These are phyloP conservation scores for Phytophthora tubulina DNA, from an alignment of 352 stramenopile genomes.

Conservation along the genomic window DNA sequence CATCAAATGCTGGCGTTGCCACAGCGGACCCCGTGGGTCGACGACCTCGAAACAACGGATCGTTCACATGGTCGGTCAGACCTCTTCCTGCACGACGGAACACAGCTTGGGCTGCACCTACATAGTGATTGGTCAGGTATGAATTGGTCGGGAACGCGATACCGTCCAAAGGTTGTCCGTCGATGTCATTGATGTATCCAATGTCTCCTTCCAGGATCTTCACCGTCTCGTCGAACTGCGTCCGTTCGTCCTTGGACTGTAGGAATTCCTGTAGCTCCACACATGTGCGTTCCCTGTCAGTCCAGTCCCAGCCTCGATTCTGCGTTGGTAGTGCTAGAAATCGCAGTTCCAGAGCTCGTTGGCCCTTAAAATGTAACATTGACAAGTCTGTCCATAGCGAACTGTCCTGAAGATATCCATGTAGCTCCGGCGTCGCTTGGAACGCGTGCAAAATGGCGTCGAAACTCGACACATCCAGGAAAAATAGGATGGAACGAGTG, in stretches of 20 bases:
- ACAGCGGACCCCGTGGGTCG: slow-evolving; percentile 48
- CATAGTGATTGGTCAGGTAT: slow-evolving; percentile 49
- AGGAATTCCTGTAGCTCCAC: slow-evolving; percentile 52
- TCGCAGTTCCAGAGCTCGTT: slow-evolving; percentile 30
- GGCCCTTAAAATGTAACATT: slow-evolving; percentile 33
- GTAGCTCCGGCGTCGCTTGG: slow-evolving; percentile 21
- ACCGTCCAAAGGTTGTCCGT: slow-evolving; percentile 36
- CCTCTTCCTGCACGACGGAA: slow-evolving; percentile 55
- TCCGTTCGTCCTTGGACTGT: slow-evolving; percentile 39
- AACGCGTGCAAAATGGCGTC: slow-evolving; percentile 20
- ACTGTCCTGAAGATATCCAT: slow-evolving; percentile 41
- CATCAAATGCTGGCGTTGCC: slow-evolving; percentile 60
- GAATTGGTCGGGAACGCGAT: slow-evolving; percentile 64
- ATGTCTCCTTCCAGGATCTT: slow-evolving; percentile 51
- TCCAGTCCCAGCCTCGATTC: slow-evolving; percentile 43
- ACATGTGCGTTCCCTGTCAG: slow-evolving; percentile 32
- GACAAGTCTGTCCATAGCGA: slow-evolving; percentile 52
- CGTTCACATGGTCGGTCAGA: slow-evolving; percentile 44
- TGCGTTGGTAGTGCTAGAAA: slow-evolving; percentile 32
- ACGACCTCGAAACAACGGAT: slow-evolving; percentile 36
- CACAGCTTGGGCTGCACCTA: slow-evolving; percentile 51
- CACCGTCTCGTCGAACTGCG: slow-evolving; percentile 40
- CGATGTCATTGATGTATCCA: slow-evolving; percentile 42
- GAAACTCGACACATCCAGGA: slow-evolving; percentile 34
- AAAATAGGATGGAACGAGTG: slow-evolving; percentile 32